Conservation (phyloP, 2,329 filamentous ascomycete species). For the Pseudogymnoascus sp. region DNA sequence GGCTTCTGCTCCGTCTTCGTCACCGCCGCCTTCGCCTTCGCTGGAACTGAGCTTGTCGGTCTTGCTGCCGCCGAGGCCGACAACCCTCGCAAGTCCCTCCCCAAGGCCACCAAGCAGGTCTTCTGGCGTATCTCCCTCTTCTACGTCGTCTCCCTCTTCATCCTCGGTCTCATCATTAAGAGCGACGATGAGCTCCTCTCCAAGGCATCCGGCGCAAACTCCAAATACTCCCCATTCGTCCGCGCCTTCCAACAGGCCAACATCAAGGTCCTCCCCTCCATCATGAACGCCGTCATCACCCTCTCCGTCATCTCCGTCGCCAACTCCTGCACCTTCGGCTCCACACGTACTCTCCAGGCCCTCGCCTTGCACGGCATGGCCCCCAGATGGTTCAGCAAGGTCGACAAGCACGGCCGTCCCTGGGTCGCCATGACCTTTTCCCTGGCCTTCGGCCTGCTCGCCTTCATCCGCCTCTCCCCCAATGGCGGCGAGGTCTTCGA, state of each 20-base stretch:
- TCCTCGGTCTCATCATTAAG: constrained; percentile 36
- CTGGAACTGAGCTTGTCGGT: constrained; percentile 54
- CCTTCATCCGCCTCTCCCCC: constrained; percentile 43
- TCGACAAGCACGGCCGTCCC: constrained; percentile 53
- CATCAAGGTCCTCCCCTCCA: constrained; percentile 41
- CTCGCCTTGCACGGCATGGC: constrained; percentile 42
- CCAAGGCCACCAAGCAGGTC: constrained; percentile 36
- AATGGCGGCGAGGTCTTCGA: constrained; percentile 42
- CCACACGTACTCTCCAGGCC: constrained; percentile 43
- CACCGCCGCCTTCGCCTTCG: constrained; percentile 54
- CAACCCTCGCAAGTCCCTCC: constrained; percentile 43
- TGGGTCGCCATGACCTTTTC: constrained; percentile 45
- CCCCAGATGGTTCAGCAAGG: constrained; percentile 47
- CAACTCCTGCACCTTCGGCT: constrained; percentile 43
- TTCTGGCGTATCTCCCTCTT: constrained; percentile 40
- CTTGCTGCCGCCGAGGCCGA: constrained; percentile 50
- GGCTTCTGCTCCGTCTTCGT: constrained; percentile 57
- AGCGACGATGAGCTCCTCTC: constrained; percentile 24
- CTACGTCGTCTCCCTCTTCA: constrained; percentile 35
- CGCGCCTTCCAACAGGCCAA: constrained; percentile 42
- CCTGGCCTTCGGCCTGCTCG: constrained; percentile 48
- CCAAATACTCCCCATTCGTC: constrained; percentile 38
- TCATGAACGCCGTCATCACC: constrained; percentile 46
- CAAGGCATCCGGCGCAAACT: constrained; percentile 22
- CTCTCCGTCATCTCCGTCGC: constrained; percentile 44